A percentile compares a stretch with the other conserved stretches of the same genome.
phyloP scores from a whole-genome alignment of 2,329 filamentous ascomycete species.

The Raffaelea albimanens region DNA sequence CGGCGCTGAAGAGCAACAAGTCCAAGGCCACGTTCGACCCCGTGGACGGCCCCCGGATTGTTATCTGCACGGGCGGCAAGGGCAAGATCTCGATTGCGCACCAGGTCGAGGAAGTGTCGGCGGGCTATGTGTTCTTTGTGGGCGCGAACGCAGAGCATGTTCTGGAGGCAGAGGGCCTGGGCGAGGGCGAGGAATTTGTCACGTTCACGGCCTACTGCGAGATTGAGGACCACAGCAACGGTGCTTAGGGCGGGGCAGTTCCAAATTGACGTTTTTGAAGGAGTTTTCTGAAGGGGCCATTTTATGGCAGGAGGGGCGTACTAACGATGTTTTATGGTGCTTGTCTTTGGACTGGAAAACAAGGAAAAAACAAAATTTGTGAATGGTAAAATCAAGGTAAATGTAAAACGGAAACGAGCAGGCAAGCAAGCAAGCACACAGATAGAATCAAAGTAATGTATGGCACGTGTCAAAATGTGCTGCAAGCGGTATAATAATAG shows the following conservation, averaged over 20 bases:
- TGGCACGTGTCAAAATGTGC: not conserved
- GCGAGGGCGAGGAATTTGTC: conserved; percentile 60
- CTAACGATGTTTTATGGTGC: too few species aligned
- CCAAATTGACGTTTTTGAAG: too few species aligned
- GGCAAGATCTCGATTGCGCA: conserved; percentile 80
- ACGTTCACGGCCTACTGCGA: conserved; percentile 95
- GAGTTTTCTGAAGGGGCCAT: too few species aligned
- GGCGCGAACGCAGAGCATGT: conserved; percentile 79
- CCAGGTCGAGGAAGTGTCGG: conserved; percentile 64
- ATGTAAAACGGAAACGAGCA: not conserved
- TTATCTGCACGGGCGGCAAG: conserved; percentile 79
- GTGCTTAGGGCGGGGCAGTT: conserved; percentile 5
- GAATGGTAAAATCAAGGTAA: not conserved
- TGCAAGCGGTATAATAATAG: too few species aligned
- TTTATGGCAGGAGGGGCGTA: too few species aligned
- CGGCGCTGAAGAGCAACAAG: conserved; percentile 58
- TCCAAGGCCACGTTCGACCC: conserved; percentile 83
- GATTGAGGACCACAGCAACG: conserved; percentile 44
- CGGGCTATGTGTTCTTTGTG: conserved; percentile 73
- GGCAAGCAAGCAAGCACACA: too few species aligned
- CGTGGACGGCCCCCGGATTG: conserved; percentile 79
- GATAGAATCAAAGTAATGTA: not conserved
- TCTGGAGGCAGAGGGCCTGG: conserved; percentile 54
- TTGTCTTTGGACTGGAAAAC: not conserved
- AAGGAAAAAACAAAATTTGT: not conserved